A percentile compares a stretch with the other conserved stretches of the same genome.
These are phyloP conservation scores for Ceratocystis albifundus DNA, from an alignment of 2,329 filamentous ascomycete genomes.

Conservation along the genomic window DNA sequence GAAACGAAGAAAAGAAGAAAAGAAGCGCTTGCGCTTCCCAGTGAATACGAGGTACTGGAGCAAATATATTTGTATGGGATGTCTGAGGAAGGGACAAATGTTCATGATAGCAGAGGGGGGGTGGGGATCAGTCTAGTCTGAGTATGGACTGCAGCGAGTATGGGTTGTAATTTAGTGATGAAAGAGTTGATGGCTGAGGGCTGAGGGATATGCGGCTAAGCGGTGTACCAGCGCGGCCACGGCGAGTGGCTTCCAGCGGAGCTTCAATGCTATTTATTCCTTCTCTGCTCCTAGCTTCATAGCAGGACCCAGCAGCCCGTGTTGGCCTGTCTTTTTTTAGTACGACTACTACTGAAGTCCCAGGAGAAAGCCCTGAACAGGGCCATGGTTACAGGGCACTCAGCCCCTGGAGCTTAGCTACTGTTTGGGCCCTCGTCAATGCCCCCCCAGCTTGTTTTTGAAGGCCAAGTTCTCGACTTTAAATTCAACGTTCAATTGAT, in stretches of 20 bases:
- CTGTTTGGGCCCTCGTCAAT: not conserved
- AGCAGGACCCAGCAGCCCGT: not conserved
- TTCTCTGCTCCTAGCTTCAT: not conserved
- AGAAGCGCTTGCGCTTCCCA: not conserved
- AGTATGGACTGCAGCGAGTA: not conserved
- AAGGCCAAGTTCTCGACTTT: too few relatives aligned
- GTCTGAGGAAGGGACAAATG: not conserved
- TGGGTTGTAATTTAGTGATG: not conserved
- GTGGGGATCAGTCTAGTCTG: not conserved
- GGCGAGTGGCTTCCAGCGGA: not conserved
- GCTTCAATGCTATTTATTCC: not conserved
- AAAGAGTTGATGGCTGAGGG: too few relatives aligned
- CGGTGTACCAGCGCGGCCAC: not conserved
- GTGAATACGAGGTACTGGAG: not conserved
- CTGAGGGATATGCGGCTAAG: not conserved
- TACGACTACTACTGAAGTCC: not conserved
- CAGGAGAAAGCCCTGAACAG: not conserved
- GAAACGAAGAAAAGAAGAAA: not conserved
- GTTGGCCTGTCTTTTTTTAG: constrained; percentile 8
- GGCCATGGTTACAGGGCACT: not conserved
- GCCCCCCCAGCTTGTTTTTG: not conserved
- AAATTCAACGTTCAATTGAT: too few relatives aligned
- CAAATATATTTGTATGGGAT: not conserved
- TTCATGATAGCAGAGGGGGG: not conserved
- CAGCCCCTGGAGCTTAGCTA: not conserved